A percentile compares a stretch with the other conserved stretches of the same genome.
Conservation (phyloP, 1,139 yeast species). For the Magnusiomyces ingens region DNA sequence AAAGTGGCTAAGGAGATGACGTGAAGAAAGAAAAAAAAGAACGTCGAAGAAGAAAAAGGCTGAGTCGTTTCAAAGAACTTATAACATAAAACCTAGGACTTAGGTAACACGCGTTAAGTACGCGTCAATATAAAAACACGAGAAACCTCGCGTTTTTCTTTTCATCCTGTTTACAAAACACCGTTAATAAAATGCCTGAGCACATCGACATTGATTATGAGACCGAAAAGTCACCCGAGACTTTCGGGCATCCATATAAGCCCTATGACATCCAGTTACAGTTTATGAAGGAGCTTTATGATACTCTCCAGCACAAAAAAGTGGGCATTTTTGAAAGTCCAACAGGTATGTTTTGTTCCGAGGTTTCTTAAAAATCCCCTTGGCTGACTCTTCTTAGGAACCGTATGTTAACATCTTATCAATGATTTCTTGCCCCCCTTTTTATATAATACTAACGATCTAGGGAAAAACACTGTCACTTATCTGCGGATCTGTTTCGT, state of each 20-base stretch:
- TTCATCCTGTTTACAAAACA: too few species aligned
- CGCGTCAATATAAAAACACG: too few species aligned
- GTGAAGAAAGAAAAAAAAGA: not conserved
- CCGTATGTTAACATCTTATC: constrained; percentile 13
- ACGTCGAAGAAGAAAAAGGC: not conserved
- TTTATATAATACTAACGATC: not conserved
- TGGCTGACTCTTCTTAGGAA: constrained; percentile 15
- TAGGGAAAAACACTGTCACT: constrained; percentile 78
- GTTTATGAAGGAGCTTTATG: constrained; percentile 69
- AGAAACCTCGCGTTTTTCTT: too few species aligned
- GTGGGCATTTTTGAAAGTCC: constrained; percentile 89
- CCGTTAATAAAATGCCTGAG: too few species aligned
- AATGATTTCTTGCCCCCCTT: not conserved
- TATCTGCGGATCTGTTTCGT: constrained; percentile 79
- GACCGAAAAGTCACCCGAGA: not conserved
- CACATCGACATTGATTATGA: too few species aligned
- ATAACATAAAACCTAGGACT: not conserved
- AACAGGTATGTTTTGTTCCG: constrained; percentile 50
- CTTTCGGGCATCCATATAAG: constrained; percentile 65
- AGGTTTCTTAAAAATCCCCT: not conserved
- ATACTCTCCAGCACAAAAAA: constrained; percentile 53
- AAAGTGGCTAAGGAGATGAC: not conserved
- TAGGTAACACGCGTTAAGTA: too few species aligned
- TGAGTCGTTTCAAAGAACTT: not conserved
- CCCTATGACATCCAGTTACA: constrained; percentile 77